Evolutionary conservation across 169 alveolate species (phyloP).

Genomic region (Eimeria zaria): DNA sequence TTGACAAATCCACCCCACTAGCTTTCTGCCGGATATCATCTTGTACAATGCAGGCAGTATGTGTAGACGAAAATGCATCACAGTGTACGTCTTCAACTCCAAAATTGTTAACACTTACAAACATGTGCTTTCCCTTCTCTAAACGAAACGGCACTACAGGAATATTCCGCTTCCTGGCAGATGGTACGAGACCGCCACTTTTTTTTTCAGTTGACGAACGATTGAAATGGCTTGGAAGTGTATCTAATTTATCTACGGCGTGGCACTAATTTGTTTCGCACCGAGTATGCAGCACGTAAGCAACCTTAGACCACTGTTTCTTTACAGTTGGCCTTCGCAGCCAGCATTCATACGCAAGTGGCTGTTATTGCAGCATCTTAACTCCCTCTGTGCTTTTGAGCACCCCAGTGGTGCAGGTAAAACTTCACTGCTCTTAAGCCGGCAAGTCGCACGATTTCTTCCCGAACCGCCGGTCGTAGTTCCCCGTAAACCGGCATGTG

Average conservation of each 20-base stretch:
- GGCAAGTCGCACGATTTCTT: not conserved
- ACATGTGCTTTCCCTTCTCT: not conserved
- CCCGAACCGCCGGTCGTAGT: not conserved
- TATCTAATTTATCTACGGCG: not conserved
- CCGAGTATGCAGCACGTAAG: slow-evolving; percentile 40
- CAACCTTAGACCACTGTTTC: not conserved
- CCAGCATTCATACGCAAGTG: not conserved
- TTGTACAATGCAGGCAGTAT: not conserved
- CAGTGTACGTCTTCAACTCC: not conserved
- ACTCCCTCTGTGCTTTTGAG: not conserved
- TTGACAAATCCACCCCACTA: not conserved
- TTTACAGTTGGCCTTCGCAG: not conserved
- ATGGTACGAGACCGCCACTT: not conserved
- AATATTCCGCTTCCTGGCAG: not conserved
- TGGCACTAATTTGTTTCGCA: not conserved
- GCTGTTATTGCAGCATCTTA: not conserved
- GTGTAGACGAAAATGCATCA: not conserved
- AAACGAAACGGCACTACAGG: not conserved
- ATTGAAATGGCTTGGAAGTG: not conserved
- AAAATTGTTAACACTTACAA: not conserved
- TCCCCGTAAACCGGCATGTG: not conserved
- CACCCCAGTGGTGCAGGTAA: not conserved
- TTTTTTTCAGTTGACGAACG: not conserved
- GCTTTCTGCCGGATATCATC: too few species aligned
- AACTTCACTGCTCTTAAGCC: slow-evolving; percentile 30